Conservation (phyloP, 2,329 filamentous ascomycete species). For the Penicillium sclerotiorum region DNA sequence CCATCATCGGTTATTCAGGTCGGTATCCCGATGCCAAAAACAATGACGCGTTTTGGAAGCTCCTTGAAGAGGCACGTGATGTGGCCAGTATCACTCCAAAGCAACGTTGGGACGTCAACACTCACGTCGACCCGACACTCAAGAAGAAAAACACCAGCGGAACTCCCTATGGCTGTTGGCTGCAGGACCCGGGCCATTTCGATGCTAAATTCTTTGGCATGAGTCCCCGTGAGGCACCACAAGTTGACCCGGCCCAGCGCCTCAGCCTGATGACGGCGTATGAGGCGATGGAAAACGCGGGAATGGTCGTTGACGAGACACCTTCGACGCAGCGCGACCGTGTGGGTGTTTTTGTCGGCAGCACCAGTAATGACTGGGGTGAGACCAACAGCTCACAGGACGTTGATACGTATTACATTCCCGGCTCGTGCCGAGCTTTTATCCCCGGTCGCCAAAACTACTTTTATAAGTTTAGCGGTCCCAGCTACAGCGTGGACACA, state of each 20-base stretch:
- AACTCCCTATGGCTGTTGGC: background rate
- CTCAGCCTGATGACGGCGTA: background rate
- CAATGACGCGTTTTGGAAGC: background rate
- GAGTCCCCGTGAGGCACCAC: background rate
- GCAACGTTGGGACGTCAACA: background rate
- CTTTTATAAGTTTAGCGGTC: slow-evolving; percentile 73
- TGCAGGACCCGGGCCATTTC: background rate
- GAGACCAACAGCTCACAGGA: background rate
- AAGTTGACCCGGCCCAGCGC: background rate
- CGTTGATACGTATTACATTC: slow-evolving; percentile 4
- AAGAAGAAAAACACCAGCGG: background rate
- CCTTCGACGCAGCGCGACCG: background rate
- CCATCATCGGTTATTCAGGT: background rate
- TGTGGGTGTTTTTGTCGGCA: background rate
- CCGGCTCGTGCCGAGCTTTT: slow-evolving; percentile 4
- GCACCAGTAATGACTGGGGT: slow-evolving; percentile 12
- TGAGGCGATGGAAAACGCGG: background rate
- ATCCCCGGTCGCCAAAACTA: slow-evolving; percentile 46
- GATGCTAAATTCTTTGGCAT: background rate
- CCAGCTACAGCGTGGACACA: slow-evolving; percentile 71
- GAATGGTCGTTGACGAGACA: background rate
- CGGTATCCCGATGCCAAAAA: background rate
- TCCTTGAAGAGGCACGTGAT: background rate
- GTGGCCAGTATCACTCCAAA: background rate
- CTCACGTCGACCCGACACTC: background rate